Base-by-base conservation (phyloP, 1,284 basidiomycete species). In the Lentinus polychrous region DNA sequence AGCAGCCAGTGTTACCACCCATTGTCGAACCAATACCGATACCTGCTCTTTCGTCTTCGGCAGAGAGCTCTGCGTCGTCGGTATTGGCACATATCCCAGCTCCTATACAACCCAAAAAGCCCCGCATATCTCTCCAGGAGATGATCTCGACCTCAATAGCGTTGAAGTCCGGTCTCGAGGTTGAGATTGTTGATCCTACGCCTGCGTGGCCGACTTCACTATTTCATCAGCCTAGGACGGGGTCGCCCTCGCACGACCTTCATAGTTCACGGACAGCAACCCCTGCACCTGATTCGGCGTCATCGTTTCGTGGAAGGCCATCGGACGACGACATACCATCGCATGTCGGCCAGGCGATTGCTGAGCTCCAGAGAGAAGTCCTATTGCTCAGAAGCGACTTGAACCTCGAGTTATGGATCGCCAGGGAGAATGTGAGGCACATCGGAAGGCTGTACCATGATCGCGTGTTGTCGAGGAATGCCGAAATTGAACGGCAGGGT, bases 351-450 rank as follows among this genome's bases (percentile, higher is more conserved):
- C 74, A 81, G 50, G 80, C 80, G 4, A 77, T 91, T 24, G 73
- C 81, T 15, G 73, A 71, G 7, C 66, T 91, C 48, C 89, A 91
- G 61, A 74, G 83, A 39, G 86, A 91, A 57, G 73, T 86, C 2
- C 63, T 90, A 5, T 66, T 90, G 32, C 67, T 91, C 22, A 74
- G 82, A 45, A 89, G 81, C 60, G 86, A 91, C 55, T 76, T 91
- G 36, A 88, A 89, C 59, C 87, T 91, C 50, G 86, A 91, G 66
- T 68, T 83, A 18, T 91, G 87, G 84, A 69, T 86, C 37, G 81
- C 85, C 51, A 71, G 85, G 54, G 80, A 90, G 64, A 89, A 89
- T 52, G 74, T 85, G 46, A 78, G 79, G 60, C 86, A 90, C 56
- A 85, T 92, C 47, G 85, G 83, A n/a, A 72, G 81, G 39, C 65